Percentiles rank a stretch among this genome's conserved stretches.
Evolutionary conservation across 176 grass and related monocot genomes (phyloP).

Genomic region (Oryza meridionalis): DNA sequence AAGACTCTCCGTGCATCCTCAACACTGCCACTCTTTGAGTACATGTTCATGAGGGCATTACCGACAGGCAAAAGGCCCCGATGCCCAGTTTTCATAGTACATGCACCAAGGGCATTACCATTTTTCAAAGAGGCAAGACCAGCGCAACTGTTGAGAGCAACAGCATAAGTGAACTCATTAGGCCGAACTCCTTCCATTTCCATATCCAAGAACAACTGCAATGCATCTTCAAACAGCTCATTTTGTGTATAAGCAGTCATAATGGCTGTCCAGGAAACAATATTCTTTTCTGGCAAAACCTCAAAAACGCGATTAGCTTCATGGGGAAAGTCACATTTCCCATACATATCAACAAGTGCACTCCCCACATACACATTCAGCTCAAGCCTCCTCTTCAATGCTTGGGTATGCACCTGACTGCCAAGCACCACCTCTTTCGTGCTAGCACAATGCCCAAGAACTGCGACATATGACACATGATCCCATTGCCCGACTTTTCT

Average conservation of each 20-base stretch:
- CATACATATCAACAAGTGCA: conserved; percentile 80
- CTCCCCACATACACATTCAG: conserved; percentile 58
- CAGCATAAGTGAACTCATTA: conserved; percentile 69
- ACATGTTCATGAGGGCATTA: conserved; percentile 87
- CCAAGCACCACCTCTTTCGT: conserved; percentile 60
- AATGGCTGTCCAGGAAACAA: conserved; percentile 79
- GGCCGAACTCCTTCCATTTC: conserved; percentile 54
- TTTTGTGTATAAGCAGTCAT: conserved; percentile 71
- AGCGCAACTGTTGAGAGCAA: conserved; percentile 65
- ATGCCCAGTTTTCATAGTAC: conserved; percentile 61
- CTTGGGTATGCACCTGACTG: conserved; percentile 58
- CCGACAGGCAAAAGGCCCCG: conserved; percentile 42
- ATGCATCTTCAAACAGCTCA: conserved; percentile 71
- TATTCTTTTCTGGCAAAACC: conserved; percentile 63
- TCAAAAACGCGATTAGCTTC: conserved; percentile 53
- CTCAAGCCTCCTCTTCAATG: conserved; percentile 63
- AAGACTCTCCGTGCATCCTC: conserved; percentile 59
- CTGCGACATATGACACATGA: conserved; percentile 64
- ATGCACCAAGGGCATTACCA: conserved; percentile 61
- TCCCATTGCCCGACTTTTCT: conserved; percentile 62
- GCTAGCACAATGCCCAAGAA: conserved; percentile 72
- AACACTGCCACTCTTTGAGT: conserved; percentile 78
- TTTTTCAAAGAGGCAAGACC: conserved; percentile 74
- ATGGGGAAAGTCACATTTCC: conserved; percentile 57
- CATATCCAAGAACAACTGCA: conserved; percentile 74